Evolutionary conservation across 1,284 basidiomycete species (phyloP), one percentile per base, ranked within the genome.

Genomic region (Tremellales sp.): DNA sequence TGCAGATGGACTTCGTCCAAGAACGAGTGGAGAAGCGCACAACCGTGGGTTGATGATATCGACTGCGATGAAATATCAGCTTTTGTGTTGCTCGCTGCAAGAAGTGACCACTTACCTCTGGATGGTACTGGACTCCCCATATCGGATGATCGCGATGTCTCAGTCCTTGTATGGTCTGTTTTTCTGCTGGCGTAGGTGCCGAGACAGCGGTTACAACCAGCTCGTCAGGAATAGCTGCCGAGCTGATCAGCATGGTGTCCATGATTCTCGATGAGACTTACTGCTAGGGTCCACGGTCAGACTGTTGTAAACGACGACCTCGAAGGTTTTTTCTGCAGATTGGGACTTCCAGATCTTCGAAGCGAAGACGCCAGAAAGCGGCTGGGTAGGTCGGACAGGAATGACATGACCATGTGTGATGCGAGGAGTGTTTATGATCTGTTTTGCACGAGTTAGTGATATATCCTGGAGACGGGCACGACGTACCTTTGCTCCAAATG

Each of bases 51-150:
- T 0, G 75, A 76, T 3, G 71, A 69, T 45, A 76, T 75, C 0
- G 74, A 76, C 74, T 76, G 51, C 2, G 26, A 18, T n/a, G 4
- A 16, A 19, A 6, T 4, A 31, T 48, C 13, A 47, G 37, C 39
- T 34, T 42, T 16, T 28, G 22, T 38, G 4, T 32, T n/a, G 21
- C 29, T 31, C 29, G n/a, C 34, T 9, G n/a, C n/a, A 21, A 26
- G 22, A 26, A 12, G 22, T 25, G 21, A 29, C 28, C 1, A 40
- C 64, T n/a, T 44, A 72, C 73, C 71, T 94, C 93, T 1, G 93
- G 94, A 68, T 97, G 94, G 63, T 95, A 97, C 66, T 97, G 93
- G 2, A 97, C 91, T 3, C 88, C 90, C 82, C 86, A 93, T 57
- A 93, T 87, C 0, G 92, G 88, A 51, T 78, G 79, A 10, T 60